Base-by-base conservation (phyloP, 2,329 filamentous ascomycete species). In the Macroventuria anomochaeta region DNA sequence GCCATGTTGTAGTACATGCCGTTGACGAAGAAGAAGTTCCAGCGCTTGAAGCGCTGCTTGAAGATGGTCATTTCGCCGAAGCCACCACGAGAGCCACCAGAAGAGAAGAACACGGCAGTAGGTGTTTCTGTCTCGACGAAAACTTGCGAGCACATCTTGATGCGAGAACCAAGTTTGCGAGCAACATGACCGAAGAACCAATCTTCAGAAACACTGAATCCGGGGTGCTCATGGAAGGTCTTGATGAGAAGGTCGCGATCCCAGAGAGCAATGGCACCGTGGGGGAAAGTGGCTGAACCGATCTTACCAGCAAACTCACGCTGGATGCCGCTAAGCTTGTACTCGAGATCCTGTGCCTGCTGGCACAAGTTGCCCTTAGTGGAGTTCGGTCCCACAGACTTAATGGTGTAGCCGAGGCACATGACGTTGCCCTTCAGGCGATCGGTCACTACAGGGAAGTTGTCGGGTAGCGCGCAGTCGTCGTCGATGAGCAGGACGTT, bases 21-120 rank as follows among this genome's bases (percentile, higher is more conserved):
- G 33, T 78, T 77, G 2, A 81, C 76, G 46, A 81, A 79, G 67
- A 82, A 82, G 66, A 81, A 82, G 42, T 82, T 82, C 80, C 80
- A 82, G 12, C 80, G 68, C 43, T 74, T 73, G 59, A 82, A 81
- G 1, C 80, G 71, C 61, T 82, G 80, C 53, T 76, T 76, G 65
- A 78, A 81, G n/a, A 82, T 75, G 0, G 80, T 82, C 77, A 80
- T 81, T 61, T 82, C 80, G 8, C 80, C 80, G 47, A 80, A 82
- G 0, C 80, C 80, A 34, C 79, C 80, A 17, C 80, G 71, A 6
- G 67, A 69, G 4, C 72, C 74, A 7, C 75, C 70, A 4, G 69
- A 67, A 21, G 71, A 72, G 47, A 76, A 71, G 57, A 81, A 80
- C 1, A 82, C 64, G 0, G 74, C 72, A 8, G 72, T 63, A 0